Conservation (phyloP, 768 basidiomycete genomes). For the Fistulinella prunicolor region DNA sequence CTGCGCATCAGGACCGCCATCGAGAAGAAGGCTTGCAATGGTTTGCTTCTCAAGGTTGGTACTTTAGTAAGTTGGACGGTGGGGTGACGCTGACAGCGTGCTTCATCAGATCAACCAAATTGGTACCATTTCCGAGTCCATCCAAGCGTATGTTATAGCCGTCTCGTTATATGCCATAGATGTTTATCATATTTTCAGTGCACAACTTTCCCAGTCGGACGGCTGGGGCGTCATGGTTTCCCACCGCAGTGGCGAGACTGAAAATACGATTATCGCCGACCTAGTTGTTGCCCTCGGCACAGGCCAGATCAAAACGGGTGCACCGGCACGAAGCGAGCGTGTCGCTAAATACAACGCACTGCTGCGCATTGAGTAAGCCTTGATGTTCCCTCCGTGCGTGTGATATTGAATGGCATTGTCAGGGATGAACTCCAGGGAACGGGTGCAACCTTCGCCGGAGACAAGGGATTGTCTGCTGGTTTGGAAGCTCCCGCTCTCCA, state of each 20-base stretch:
- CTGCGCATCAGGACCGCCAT: constrained; percentile 97
- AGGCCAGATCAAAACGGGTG: constrained; percentile 98
- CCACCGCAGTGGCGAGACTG: constrained; percentile 98
- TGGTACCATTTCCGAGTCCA: constrained; percentile 97
- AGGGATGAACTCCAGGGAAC: constrained; percentile 74
- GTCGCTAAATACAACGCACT: constrained; percentile 92
- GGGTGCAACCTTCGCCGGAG: constrained; percentile 71
- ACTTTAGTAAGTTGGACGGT: neutral
- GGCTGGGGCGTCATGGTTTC: constrained; percentile 99
- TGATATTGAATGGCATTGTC: constrained; percentile 7
- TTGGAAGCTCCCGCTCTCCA: constrained; percentile 65
- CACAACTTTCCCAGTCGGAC: constrained; percentile 92
- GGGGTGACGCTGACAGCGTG: neutral
- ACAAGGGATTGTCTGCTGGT: constrained; percentile 78
- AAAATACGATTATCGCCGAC: constrained; percentile 95
- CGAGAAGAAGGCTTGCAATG: constrained; percentile 99
- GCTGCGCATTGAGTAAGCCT: constrained; percentile 82
- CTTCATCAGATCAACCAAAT: constrained; percentile 86
- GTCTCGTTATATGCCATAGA: neutral
- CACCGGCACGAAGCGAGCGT: constrained; percentile 93
- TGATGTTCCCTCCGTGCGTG: neutral
- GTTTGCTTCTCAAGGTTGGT: constrained; percentile 87
- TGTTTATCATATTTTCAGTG: constrained; percentile 44
- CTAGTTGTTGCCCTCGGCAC: constrained; percentile 88
- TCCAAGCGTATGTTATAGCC: constrained; percentile 78